Evolutionary conservation across 1,139 yeast genomes (phyloP), one percentile per base, ranked within the genome.

Genomic region (Protomyces gravidus): DNA sequence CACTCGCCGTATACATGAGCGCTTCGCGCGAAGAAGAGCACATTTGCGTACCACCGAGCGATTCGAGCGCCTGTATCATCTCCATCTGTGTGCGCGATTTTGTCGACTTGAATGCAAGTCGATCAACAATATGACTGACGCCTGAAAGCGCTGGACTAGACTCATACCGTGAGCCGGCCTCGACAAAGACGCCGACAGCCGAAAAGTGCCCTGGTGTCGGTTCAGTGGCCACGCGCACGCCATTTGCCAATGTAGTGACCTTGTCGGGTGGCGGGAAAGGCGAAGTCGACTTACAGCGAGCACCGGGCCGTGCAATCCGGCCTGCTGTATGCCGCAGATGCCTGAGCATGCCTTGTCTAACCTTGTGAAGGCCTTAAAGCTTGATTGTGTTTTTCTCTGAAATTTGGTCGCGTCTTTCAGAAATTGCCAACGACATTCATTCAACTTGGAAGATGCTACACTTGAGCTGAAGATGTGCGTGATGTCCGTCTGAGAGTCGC

Each of bases 21-120:
- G 94, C 81, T 70, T 92, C 98, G 69, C 98, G 79, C 28, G 95
- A 88, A 1, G 96, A 88, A 0, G 96, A 85, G 69, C 96, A 87
- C 83, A 89, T 90, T 72, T 86, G 89, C 71, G 90, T 92, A 11
- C 98, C 98, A 47, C 98, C 98, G 60, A 92, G 73, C 56, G 82
- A 77, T 60, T 89, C 89, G 65, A 92, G 76, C 39, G 80, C 79
- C 65, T 86, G 86, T 67, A 87, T 78, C 89, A 92, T 87, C 61
- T 85, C 80, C 39, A 78, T 73, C 2, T 89, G 90, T 1, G 81
- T 68, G 62, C 80, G 77, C 60, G 80, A 76, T 50, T 77, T 73
- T 0, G 97, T 89, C 4, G 94, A 82, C 71, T 75, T 87, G 80
- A 88, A 92, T 0, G 97, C 92, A 69, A 92, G 72, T 62, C 96